phyloP scores from a whole-genome alignment of 352 stramenopile genomes.

The Salisapilia sapeloensis region DNA sequence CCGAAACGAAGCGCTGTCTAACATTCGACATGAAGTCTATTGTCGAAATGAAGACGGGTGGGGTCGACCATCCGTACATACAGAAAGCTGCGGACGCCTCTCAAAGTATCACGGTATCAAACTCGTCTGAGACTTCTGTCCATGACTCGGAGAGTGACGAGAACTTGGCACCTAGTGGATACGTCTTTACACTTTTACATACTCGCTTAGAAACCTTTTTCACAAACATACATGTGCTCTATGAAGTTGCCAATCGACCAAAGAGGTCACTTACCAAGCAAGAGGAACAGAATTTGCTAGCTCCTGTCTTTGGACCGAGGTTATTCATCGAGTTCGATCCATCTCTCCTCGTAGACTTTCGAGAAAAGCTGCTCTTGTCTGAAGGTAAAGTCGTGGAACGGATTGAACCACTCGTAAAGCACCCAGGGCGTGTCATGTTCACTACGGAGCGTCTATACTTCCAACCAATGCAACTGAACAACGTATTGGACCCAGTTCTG shows the following conservation, averaged over 20 bases:
- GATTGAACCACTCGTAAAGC: slow-evolving; percentile 83
- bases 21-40: slow-evolving; percentile 38
- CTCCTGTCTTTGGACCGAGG: slow-evolving; percentile 45
- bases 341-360: slow-evolving; percentile 80
- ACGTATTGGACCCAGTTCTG: slow-evolving; percentile 77
- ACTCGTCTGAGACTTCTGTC: too few species aligned
- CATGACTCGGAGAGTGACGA: slow-evolving; percentile 1
- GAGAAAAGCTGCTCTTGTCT: slow-evolving; percentile 58
- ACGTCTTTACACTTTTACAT: slow-evolving; percentile 73
- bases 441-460: slow-evolving; percentile 65
- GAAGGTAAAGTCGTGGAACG: slow-evolving; percentile 70
- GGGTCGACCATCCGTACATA: slow-evolving; percentile 70
- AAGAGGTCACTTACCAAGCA: slow-evolving; percentile 69
- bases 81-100: slow-evolving; percentile 21
- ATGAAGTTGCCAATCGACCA: slow-evolving; percentile 27
- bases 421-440: slow-evolving; percentile 85
- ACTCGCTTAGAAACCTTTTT: slow-evolving; percentile 73
- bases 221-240: slow-evolving; percentile 34
- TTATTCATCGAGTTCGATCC: slow-evolving; percentile 79
- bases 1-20: slow-evolving; percentile 35
- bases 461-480: slow-evolving; percentile 85
- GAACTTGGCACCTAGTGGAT: slow-evolving; percentile 18
- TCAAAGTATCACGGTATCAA: slow-evolving; percentile 3
- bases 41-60: slow-evolving; percentile 78
- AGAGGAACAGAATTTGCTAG: slow-evolving; percentile 66